These are phyloP conservation scores for Pneumocystis jirovecii DNA, from an alignment of 1,139 yeast species.

Conservation along the genomic window DNA sequence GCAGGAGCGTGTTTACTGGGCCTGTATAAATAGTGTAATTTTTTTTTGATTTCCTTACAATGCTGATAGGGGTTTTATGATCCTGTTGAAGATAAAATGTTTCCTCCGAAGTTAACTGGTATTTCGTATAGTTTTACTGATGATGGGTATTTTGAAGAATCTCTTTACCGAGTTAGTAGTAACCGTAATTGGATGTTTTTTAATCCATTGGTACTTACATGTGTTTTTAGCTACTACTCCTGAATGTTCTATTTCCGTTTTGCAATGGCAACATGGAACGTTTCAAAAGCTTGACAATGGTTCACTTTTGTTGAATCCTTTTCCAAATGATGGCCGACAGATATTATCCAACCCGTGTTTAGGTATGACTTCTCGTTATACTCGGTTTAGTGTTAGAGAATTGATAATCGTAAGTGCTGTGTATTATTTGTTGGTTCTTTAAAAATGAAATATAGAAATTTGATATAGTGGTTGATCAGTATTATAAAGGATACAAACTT, in stretches of 20 bases:
- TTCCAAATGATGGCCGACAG: constrained; percentile 85
- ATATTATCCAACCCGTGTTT: constrained; percentile 71
- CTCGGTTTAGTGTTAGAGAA: constrained; percentile 57
- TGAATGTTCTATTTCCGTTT: constrained; percentile 64
- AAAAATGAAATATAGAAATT: constrained; percentile 9
- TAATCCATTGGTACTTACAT: not conserved
- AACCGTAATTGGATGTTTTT: constrained; percentile 24
- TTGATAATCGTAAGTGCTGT: constrained; percentile 36
- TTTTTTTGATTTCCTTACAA: not conserved
- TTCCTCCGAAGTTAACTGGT: constrained; percentile 93
- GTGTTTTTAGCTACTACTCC: constrained; percentile 42
- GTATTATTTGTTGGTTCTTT: constrained; percentile 15
- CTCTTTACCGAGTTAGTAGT: constrained; percentile 60
- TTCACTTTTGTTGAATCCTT: constrained; percentile 52
- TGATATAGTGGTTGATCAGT: constrained; percentile 47
- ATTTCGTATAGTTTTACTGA: constrained; percentile 80
- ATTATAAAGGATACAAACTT: constrained; percentile 68
- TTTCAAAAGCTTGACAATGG: constrained; percentile 52
- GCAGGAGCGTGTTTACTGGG: constrained; percentile 89
- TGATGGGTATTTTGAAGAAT: constrained; percentile 85
- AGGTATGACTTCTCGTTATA: constrained; percentile 40
- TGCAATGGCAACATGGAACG: constrained; percentile 80
- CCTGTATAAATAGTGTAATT: constrained; percentile 30
- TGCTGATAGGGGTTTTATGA: constrained; percentile 58
- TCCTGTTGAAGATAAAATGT: constrained; percentile 82